These are phyloP conservation scores for Triticum urartu DNA, from an alignment of 176 grass and related monocot genomes.

Conservation along the genomic window DNA sequence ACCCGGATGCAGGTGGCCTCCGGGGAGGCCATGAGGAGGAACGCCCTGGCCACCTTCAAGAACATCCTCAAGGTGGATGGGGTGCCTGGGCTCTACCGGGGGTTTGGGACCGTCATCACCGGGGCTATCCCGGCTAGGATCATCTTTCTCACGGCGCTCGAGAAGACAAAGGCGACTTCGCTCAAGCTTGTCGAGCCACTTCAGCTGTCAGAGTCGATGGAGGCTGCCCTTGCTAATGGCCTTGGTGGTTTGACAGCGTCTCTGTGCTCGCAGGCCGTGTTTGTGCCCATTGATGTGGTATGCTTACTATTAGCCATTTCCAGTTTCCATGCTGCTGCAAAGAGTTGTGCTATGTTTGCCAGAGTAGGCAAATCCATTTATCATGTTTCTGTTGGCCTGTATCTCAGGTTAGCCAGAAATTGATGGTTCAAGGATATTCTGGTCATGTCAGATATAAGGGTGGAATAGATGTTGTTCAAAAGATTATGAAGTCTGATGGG, in stretches of 20 bases:
- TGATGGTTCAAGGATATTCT: constrained; percentile 99
- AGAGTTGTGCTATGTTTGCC: neutral
- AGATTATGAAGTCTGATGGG: constrained; percentile 77
- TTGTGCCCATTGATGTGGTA: constrained; percentile 99
- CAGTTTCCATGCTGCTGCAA: constrained; percentile 11
- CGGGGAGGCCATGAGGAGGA: constrained; percentile 72
- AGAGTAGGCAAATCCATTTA: constrained; percentile 4
- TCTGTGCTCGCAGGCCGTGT: constrained; percentile 75
- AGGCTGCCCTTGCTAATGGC: constrained; percentile 85
- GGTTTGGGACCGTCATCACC: constrained; percentile 81
- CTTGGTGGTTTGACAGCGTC: constrained; percentile 75
- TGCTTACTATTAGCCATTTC: neutral
- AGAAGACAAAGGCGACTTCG: constrained; percentile 79
- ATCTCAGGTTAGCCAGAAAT: constrained; percentile 95
- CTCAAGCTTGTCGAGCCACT: constrained; percentile 66
- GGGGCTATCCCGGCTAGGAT: constrained; percentile 92
- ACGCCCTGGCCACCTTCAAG: constrained; percentile 69
- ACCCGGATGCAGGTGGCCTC: constrained; percentile 97
- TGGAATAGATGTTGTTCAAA: constrained; percentile 81
- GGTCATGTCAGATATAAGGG: constrained; percentile 78
- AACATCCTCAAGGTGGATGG: constrained; percentile 84
- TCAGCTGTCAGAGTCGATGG: constrained; percentile 66
- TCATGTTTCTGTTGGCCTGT: constrained; percentile 22
- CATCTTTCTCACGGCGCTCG: constrained; percentile 78
- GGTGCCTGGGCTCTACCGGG: constrained; percentile 74